phyloP scores from a whole-genome alignment of 768 basidiomycete species.

The Myochromella boudieri region DNA sequence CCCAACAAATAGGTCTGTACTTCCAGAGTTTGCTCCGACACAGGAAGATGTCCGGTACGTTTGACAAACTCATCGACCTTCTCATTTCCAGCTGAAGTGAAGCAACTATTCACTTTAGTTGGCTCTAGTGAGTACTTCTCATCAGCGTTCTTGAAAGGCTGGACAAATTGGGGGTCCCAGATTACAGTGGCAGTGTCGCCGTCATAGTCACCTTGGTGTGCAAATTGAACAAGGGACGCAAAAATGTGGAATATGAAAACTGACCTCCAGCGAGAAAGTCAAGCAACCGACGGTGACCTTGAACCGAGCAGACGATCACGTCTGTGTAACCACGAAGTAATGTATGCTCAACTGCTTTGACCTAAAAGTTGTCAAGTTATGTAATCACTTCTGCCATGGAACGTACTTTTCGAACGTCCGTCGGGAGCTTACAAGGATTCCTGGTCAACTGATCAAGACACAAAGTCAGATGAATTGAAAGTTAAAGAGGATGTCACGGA shows the following conservation, averaged over 20 bases:
- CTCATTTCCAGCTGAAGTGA: slow-evolving; percentile 39
- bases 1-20: slow-evolving; percentile 54
- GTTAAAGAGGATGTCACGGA: too few species aligned
- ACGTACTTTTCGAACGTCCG: slow-evolving; percentile 61
- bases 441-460: slow-evolving; percentile 45
- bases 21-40: slow-evolving; percentile 27
- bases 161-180: slow-evolving; percentile 58
- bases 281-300: slow-evolving; percentile 54
- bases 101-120: slow-evolving; percentile 34
- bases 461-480: too few species aligned
- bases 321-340: slow-evolving; percentile 50
- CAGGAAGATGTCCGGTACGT: slow-evolving; percentile 19
- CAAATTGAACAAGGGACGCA: not conserved
- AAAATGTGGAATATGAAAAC: slow-evolving; percentile 7
- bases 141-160: slow-evolving; percentile 52
- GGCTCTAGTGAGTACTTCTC: slow-evolving; percentile 52
- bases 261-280: slow-evolving; percentile 66
- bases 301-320: slow-evolving; percentile 58
- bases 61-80: slow-evolving; percentile 43
- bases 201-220: slow-evolving; percentile 61
- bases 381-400: not conserved
- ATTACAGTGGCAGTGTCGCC: slow-evolving; percentile 62
- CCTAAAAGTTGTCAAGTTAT: slow-evolving; percentile 31
- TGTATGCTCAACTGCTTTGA: slow-evolving; percentile 52
- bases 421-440: slow-evolving; percentile 71